Percentiles rank a stretch among this genome's conserved stretches.
Evolutionary conservation across 345 rosid species (phyloP).

Genomic region (Heritiera fomes): DNA sequence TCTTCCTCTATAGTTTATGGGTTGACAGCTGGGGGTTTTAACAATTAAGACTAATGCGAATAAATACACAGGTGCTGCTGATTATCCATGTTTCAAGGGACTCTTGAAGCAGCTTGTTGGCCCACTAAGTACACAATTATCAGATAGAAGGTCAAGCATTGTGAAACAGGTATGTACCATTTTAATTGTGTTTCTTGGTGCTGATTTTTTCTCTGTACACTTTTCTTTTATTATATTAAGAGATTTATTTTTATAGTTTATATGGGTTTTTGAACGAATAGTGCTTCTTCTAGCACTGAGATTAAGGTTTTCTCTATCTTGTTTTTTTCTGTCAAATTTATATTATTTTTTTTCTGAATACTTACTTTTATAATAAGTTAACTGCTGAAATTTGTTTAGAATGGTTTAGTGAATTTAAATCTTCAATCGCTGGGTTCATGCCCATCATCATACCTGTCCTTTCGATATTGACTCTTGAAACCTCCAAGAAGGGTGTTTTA

Average conservation of each 20-base stretch:
- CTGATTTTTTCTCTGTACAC: neutral
- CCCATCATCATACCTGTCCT: neutral
- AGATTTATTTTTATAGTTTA: neutral
- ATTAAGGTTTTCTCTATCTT: neutral
- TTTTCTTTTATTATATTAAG: neutral
- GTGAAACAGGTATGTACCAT: conserved; percentile 85
- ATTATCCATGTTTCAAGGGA: conserved; percentile 83
- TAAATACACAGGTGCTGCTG: conserved; percentile 68
- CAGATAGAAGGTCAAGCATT: conserved; percentile 93
- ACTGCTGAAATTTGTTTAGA: neutral
- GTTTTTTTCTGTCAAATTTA: neutral
- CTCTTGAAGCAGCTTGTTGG: conserved; percentile 91
- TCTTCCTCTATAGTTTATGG: neutral
- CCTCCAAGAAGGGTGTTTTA: neutral
- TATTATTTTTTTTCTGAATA: neutral
- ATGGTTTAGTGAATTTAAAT: neutral
- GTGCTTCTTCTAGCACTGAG: neutral
- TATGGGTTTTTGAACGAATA: neutral
- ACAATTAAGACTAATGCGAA: conserved; percentile 3
- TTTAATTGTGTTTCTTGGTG: conserved; percentile 8
- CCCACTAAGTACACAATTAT: conserved; percentile 79
- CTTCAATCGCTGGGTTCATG: neutral
- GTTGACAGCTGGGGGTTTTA: conserved; percentile 6
- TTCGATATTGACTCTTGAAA: neutral
- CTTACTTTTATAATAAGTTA: neutral